Evolutionary conservation across 345 rosid species (phyloP).

Genomic region (Microthlaspi erraticum): DNA sequence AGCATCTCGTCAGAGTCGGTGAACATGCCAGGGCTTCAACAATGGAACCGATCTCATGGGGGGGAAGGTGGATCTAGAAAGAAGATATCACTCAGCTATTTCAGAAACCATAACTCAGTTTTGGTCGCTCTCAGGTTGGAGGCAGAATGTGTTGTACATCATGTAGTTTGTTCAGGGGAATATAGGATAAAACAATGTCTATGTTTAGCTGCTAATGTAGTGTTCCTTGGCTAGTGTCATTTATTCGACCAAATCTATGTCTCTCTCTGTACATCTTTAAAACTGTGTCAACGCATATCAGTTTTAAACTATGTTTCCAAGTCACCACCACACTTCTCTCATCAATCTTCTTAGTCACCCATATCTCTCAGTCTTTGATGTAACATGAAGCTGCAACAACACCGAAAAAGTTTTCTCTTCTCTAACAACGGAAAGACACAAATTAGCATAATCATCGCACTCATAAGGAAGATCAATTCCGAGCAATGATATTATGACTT

Average conservation of each 20-base stretch:
- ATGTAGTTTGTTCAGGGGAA: not conserved
- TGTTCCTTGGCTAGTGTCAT: too few species aligned
- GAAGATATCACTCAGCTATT: slow-evolving; percentile 79
- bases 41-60: slow-evolving; percentile 90
- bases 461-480: not conserved
- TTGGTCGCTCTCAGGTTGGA: not conserved
- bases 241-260: too few species aligned
- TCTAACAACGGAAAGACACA: not conserved
- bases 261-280: too few species aligned
- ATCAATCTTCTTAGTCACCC: too few species aligned
- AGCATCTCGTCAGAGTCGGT: slow-evolving; percentile 88
- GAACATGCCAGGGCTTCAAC: slow-evolving; percentile 77
- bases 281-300: too few species aligned
- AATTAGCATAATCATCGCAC: too few species aligned
- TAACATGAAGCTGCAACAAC: too few species aligned
- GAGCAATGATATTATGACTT: too few species aligned
- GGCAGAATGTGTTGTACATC: slow-evolving; percentile 16
- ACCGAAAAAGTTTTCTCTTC: not conserved
- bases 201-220: too few species aligned
- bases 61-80: slow-evolving; percentile 93
- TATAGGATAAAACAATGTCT: slow-evolving; percentile 9
- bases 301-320: too few species aligned
- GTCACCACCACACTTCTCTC: too few species aligned
- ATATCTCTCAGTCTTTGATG: too few species aligned
- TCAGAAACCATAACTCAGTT: slow-evolving; percentile 32